Evolutionary conservation across 1,284 basidiomycete genomes (phyloP).

Genomic region (Earliella scabrosa): DNA sequence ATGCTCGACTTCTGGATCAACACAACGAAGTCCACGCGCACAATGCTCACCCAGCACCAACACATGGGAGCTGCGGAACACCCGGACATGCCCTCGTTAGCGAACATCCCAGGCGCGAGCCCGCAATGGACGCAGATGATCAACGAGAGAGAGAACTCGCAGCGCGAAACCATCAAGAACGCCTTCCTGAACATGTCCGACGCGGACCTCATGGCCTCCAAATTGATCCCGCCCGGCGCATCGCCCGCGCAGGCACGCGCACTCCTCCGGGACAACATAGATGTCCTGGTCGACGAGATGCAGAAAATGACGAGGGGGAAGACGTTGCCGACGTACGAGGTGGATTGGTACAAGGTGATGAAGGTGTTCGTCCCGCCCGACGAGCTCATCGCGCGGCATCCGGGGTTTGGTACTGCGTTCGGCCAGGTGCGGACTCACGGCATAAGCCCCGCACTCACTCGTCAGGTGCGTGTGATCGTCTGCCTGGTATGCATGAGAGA

Average conservation of each 20-base stretch:
- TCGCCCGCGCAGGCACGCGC: background rate
- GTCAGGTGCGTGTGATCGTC: too few relatives aligned
- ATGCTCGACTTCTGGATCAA: slow-evolving; percentile 4
- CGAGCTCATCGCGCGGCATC: slow-evolving; percentile 3
- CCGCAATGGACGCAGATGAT: background rate
- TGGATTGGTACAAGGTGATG: background rate
- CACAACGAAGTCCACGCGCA: background rate
- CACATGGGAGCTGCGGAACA: background rate
- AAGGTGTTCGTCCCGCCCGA: slow-evolving; percentile 8
- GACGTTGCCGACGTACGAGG: background rate
- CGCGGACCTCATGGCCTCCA: background rate
- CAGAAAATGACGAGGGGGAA: background rate
- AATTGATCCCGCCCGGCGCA: background rate
- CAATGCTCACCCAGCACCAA: slow-evolving; percentile 1
- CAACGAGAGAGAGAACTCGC: background rate
- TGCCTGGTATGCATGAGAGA: too few relatives aligned
- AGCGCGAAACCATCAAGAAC: background rate
- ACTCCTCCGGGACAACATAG: background rate
- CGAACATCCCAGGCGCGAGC: background rate
- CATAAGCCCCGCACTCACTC: too few relatives aligned
- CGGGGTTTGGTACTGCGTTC: slow-evolving; percentile 2
- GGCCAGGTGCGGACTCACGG: background rate
- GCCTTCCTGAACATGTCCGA: background rate
- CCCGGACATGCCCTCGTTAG: background rate
- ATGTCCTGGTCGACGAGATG: background rate